Evolutionary conservation across 768 basidiomycete species (phyloP), one percentile per base, ranked within the genome.

Genomic region (Agaricus subrufescens): DNA sequence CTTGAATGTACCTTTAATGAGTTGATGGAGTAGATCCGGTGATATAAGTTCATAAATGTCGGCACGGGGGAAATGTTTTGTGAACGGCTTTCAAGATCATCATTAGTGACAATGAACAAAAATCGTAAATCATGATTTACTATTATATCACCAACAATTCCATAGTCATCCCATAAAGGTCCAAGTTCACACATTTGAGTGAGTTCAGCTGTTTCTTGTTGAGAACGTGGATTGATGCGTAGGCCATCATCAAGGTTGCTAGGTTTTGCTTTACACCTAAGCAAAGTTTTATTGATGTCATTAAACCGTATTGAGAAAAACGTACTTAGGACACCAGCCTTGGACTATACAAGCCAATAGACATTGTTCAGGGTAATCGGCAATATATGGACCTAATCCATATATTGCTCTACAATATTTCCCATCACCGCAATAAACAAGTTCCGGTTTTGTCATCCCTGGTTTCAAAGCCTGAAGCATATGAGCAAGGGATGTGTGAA

Each of bases 21-120:
- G 31, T 60, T 75, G 73, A 58, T 75, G 73, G 1, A 73, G 62
- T 0, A 72, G 60, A 55, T 72, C 69, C 2, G 69, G 64, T 0
- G 69, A 43, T 2, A 72, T 14, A 3, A 72, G 56, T 39, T 71
- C 66, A 54, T 73, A 61, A 25, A 73, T 72, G 49, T 75, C 67
- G 0, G 71, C 72, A 5, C 62, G 60, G 0, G 71, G 70, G 54
- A 73, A 71, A 8, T 57, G 19, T 27, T 58, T 29, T 4, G 67
- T 71, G 49, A 71, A 73, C 0, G 69, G 70, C 69, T 73, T 45
- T 37, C 2, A 26, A 4, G 25, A 4, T 31, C 31, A 9, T 46
- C 52, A 27, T 29, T 26, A 46, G 38, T 19, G 11, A 45, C 23
- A 51, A 27, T 50, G 43, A n/a, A 67, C 23, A 5, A 26, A 27